phyloP scores from a whole-genome alignment of 495 filamentous ascomycete species.

The Gamarada debralockiae region DNA sequence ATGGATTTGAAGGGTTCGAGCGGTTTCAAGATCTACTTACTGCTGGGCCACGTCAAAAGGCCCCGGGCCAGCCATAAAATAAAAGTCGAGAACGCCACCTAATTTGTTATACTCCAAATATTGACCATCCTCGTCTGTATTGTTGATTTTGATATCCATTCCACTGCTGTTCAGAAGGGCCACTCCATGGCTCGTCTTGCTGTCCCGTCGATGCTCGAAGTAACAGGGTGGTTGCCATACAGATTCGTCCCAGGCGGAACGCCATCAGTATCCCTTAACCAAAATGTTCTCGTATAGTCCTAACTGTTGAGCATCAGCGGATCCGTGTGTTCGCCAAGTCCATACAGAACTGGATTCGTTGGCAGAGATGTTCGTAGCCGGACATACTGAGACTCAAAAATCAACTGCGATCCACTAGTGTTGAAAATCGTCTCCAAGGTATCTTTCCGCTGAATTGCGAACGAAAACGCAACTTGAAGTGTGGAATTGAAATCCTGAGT shows the following conservation, averaged over 20 bases:
- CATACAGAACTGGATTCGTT: constrained; percentile 65
- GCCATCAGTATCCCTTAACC: constrained; percentile 69
- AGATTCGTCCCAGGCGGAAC: constrained; percentile 60
- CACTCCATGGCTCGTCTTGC: constrained; percentile 64
- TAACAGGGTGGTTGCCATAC: constrained; percentile 84
- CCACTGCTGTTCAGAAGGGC: constrained; percentile 78
- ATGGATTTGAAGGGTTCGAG: too few relatives aligned
- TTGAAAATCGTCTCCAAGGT: constrained; percentile 71
- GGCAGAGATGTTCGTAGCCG: constrained; percentile 66
- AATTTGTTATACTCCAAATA: constrained; percentile 81
- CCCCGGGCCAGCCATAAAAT: constrained; percentile 70
- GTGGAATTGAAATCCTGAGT: constrained; percentile 29
- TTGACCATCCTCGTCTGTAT: constrained; percentile 52
- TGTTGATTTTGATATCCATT: constrained; percentile 81
- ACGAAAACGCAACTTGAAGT: constrained; percentile 72
- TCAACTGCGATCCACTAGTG: constrained; percentile 57
- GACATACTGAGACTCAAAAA: constrained; percentile 79
- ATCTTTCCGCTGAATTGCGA: constrained; percentile 57
- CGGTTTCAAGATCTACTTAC: too few relatives aligned
- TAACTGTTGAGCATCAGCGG: constrained; percentile 63
- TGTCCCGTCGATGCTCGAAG: constrained; percentile 65
- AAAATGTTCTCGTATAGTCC: constrained; percentile 74
- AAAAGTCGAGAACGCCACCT: constrained; percentile 77
- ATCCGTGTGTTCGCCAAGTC: constrained; percentile 77
- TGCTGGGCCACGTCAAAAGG: constrained; percentile 69